Evolutionary conservation across 306 rosid species (phyloP).

Genomic region (Lathyrus aphaca): DNA sequence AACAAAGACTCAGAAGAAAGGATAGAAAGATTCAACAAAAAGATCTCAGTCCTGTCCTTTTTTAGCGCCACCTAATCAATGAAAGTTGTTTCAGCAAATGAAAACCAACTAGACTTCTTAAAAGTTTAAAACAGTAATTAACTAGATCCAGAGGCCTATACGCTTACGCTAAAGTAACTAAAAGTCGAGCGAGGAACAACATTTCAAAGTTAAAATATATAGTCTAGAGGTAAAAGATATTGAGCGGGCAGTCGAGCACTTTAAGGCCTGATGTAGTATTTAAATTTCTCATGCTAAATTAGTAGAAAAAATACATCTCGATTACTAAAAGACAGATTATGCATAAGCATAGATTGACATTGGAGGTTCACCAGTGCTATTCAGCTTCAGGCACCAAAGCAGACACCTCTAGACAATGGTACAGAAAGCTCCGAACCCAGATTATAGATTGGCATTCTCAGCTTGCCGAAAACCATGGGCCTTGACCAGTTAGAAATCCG

Average conservation of each 20-base stretch:
- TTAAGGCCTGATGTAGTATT: background rate
- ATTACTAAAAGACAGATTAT: conserved; percentile 34
- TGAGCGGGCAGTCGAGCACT: background rate
- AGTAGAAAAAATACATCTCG: conserved; percentile 21
- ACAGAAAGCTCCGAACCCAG: conserved; percentile 47
- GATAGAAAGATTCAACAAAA: background rate
- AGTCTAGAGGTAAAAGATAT: conserved; percentile 11
- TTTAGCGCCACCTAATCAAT: background rate
- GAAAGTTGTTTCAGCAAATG: background rate
- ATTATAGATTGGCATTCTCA: conserved; percentile 49
- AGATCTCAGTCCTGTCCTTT: background rate
- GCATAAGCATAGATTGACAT: conserved; percentile 42
- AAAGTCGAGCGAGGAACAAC: conserved; percentile 4
- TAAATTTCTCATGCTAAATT: conserved; percentile 26
- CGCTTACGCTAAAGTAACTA: conserved; percentile 15
- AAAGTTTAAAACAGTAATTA: conserved; percentile 24
- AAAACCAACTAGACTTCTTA: background rate
- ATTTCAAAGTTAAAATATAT: background rate
- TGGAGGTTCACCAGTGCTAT: conserved; percentile 63
- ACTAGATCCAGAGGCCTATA: conserved; percentile 31
- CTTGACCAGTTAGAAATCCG: conserved; percentile 58
- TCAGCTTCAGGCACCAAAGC: conserved; percentile 63
- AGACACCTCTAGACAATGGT: conserved; percentile 52
- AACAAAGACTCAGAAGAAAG: background rate
- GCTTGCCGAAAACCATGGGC: conserved; percentile 59